Conservation (phyloP, 805 yeast species). For the Candida ficus region DNA sequence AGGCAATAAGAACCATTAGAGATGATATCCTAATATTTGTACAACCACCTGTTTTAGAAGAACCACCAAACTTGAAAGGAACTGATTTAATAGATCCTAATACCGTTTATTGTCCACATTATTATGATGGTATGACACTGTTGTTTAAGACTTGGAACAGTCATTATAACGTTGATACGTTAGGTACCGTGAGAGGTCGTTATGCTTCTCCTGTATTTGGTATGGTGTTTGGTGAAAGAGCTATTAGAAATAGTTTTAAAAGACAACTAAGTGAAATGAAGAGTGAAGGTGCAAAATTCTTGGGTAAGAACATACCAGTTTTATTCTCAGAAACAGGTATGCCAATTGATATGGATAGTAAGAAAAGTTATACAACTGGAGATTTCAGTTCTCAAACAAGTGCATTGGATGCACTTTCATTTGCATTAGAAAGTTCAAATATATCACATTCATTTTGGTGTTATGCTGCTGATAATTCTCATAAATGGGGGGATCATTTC, state of each 20-base stretch:
- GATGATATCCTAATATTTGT: conserved; percentile 51
- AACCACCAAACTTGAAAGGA: conserved; percentile 63
- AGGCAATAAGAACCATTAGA: conserved; percentile 41
- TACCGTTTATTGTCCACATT: conserved; percentile 82
- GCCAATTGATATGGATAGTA: conserved; percentile 93
- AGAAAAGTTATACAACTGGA: conserved; percentile 61
- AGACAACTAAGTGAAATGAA: conserved; percentile 65
- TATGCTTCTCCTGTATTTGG: conserved; percentile 71
- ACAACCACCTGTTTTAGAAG: conserved; percentile 77
- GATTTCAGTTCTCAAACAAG: conserved; percentile 68
- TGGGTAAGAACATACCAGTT: conserved; percentile 66
- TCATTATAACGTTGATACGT: conserved; percentile 77
- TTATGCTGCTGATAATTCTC: conserved; percentile 67
- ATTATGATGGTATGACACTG: conserved; percentile 90
- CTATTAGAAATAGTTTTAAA: conserved; percentile 66
- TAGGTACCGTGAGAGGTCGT: conserved; percentile 77
- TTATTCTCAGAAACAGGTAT: conserved; percentile 94
- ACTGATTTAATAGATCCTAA: conserved; percentile 48
- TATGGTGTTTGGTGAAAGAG: conserved; percentile 75
- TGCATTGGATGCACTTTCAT: conserved; percentile 79
- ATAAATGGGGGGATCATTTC: conserved; percentile 89
- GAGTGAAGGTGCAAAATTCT: conserved; percentile 51
- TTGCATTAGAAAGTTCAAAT: conserved; percentile 70
- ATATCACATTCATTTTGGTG: conserved; percentile 84
- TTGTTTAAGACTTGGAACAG: conserved; percentile 90